Conservation (phyloP, 23 red algal species). For the Chondrus crispus region DNA sequence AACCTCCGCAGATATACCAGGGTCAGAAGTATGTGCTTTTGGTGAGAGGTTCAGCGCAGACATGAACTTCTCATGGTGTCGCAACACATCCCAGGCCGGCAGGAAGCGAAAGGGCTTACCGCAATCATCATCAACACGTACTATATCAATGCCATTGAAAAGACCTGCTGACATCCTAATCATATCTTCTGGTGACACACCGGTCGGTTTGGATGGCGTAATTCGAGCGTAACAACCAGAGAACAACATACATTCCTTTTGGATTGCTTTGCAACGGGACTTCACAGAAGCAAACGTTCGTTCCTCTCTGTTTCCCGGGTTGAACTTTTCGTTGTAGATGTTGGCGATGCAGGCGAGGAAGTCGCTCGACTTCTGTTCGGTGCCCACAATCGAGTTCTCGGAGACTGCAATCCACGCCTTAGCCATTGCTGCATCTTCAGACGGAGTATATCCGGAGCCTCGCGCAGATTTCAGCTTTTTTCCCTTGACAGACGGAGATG, state of each 20-base stretch:
- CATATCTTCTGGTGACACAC: constrained; percentile 6
- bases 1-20: too few relatives aligned
- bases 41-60: too few relatives aligned
- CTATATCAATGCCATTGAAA: not conserved
- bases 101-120: constrained; percentile 18
- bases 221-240: not conserved
- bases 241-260: not conserved
- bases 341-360: too few relatives aligned
- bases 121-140: not conserved
- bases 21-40: too few relatives aligned
- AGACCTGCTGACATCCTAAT: not conserved
- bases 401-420: too few relatives aligned
- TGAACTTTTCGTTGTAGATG: not conserved
- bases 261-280: not conserved
- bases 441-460: too few relatives aligned
- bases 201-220: not conserved
- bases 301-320: not conserved
- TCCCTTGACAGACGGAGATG: too few relatives aligned
- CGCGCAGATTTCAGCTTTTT: too few relatives aligned
- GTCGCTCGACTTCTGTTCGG: too few relatives aligned
- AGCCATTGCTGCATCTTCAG: too few relatives aligned
- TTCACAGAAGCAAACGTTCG: not conserved
- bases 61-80: constrained; percentile 9
- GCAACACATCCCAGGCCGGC: not conserved
- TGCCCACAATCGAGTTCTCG: too few relatives aligned